phyloP scores from a whole-genome alignment of 495 filamentous ascomycete species.

The Haplographium delicatum region DNA sequence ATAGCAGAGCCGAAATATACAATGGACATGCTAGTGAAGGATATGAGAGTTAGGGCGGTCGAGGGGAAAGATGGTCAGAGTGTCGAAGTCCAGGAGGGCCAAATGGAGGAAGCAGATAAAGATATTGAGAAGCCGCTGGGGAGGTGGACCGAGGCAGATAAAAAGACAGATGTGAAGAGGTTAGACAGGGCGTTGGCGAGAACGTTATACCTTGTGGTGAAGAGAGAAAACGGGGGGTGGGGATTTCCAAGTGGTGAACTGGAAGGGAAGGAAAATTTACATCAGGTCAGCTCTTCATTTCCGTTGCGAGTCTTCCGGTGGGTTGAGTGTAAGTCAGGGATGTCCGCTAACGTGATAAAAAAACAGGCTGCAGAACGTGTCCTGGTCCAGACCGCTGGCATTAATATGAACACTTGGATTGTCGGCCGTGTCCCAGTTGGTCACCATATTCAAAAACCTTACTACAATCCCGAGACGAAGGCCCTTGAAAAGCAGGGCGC shows the following conservation, averaged over 20 bases:
- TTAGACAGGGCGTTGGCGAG: conserved; percentile 69
- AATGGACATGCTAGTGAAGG: conserved; percentile 14
- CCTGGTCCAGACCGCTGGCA: conserved; percentile 67
- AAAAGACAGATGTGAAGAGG: conserved; percentile 64
- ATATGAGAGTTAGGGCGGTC: conserved; percentile 17
- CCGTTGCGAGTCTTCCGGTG: background rate
- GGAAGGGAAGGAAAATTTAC: conserved; percentile 64
- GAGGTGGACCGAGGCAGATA: conserved; percentile 75
- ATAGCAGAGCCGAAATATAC: conserved; percentile 19
- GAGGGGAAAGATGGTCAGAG: conserved; percentile 21
- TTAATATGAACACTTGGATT: conserved; percentile 99
- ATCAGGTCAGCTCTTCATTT: conserved; percentile 56
- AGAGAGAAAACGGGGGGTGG: conserved; percentile 64
- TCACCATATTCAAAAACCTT: conserved; percentile 55
- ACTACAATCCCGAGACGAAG: conserved; percentile 30
- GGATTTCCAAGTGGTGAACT: conserved; percentile 69
- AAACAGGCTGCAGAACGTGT: conserved; percentile 74
- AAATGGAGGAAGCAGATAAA: conserved; percentile 50
- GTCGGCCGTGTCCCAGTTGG: conserved; percentile 87
- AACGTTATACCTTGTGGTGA: conserved; percentile 84
- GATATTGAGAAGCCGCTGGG: conserved; percentile 66
- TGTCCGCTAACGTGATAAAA: conserved; percentile 6
- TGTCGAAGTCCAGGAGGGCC: conserved; percentile 30
- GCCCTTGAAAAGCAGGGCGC: conserved; percentile 41
- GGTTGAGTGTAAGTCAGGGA: no score